Evolutionary conservation across 495 filamentous ascomycete genomes (phyloP).

Genomic region (Penicillium ochrochloron): DNA sequence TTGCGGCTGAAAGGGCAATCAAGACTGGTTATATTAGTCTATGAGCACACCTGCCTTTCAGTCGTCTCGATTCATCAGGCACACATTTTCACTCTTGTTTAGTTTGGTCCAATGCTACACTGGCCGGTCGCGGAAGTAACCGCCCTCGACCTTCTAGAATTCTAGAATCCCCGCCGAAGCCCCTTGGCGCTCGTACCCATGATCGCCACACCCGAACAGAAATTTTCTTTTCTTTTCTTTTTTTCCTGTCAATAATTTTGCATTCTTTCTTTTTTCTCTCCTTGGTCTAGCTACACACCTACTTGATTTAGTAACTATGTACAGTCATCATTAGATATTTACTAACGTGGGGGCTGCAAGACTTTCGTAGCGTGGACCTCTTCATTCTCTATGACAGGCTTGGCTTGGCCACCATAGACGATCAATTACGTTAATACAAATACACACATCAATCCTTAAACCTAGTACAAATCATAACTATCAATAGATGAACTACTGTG

Average conservation of each 20-base stretch:
- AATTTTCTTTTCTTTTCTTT: slow-evolving; percentile 3
- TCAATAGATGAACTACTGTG: background rate
- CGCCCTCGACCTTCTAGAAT: slow-evolving; percentile 33
- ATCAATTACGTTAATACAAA: background rate
- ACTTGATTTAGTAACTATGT: no score
- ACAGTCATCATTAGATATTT: background rate
- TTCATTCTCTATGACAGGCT: background rate
- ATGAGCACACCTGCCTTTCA: background rate
- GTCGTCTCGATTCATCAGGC: background rate
- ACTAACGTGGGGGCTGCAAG: background rate
- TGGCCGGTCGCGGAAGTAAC: slow-evolving; percentile 6
- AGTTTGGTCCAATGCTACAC: background rate
- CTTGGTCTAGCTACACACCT: background rate
- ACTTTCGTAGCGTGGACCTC: background rate
- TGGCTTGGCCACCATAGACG: background rate
- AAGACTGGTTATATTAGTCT: background rate
- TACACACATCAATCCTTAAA: background rate
- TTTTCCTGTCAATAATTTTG: background rate
- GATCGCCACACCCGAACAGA: slow-evolving; percentile 25
- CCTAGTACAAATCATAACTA: background rate
- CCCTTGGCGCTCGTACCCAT: slow-evolving; percentile 19
- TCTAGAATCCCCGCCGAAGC: slow-evolving; percentile 35
- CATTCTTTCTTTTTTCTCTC: background rate
- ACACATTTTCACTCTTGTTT: background rate
- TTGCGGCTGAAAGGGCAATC: slow-evolving; percentile 1